These are phyloP conservation scores for Raphanus sativus DNA, from an alignment of 345 rosid species.

Conservation along the genomic window DNA sequence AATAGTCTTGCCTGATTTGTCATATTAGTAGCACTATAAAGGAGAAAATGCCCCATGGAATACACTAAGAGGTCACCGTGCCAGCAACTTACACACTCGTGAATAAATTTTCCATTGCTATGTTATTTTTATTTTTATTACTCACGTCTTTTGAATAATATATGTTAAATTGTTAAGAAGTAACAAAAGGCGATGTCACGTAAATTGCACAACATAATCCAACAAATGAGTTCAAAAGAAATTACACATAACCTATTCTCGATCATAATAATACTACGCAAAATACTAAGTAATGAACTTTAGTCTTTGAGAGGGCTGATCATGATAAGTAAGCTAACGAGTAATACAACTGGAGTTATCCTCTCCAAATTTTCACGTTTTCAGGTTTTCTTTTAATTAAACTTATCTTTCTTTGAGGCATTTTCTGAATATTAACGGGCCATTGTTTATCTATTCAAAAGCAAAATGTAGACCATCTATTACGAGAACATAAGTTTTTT, in stretches of 20 bases:
- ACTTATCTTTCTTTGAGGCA: neutral
- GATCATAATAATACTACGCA: no score
- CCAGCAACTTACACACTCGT: slow-evolving; percentile 16
- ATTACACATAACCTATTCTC: no score
- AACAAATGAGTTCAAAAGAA: neutral
- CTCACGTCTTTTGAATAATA: neutral
- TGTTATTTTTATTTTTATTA: neutral
- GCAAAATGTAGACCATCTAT: neutral
- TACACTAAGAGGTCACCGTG: slow-evolving; percentile 22
- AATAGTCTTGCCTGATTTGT: neutral
- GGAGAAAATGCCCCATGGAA: slow-evolving; percentile 22
- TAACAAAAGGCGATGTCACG: neutral
- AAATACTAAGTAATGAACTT: no score
- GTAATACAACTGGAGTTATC: neutral
- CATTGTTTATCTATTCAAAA: neutral
- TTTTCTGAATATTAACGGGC: neutral
- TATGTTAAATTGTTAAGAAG: neutral
- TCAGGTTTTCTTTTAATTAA: neutral
- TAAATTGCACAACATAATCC: neutral
- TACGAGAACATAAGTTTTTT: neutral
- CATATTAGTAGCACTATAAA: slow-evolving; percentile 11
- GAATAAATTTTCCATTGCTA: neutral
- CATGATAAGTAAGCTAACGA: neutral
- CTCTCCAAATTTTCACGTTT: neutral
- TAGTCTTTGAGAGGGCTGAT: no score